Evolutionary conservation across 352 stramenopile species (phyloP).

Genomic region (Pythium insidiosum): DNA sequence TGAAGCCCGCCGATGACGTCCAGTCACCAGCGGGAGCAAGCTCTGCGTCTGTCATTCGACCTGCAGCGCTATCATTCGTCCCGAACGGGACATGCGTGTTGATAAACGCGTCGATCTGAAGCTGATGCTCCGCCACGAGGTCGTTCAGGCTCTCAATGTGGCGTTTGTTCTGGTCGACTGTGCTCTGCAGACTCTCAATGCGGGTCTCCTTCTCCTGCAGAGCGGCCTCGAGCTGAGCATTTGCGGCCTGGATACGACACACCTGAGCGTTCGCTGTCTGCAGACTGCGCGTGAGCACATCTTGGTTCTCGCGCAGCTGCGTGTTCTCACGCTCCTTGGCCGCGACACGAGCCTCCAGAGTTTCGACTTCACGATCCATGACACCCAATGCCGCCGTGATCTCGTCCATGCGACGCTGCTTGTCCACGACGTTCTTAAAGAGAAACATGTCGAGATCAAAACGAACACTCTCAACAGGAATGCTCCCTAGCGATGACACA

Average conservation of each 20-base stretch:
- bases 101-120: constrained; percentile 42
- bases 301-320: constrained; percentile 47
- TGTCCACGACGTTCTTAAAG: constrained; percentile 62
- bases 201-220: constrained; percentile 51
- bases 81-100: too few species aligned
- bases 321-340: constrained; percentile 46
- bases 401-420: constrained; percentile 59
- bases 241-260: constrained; percentile 46
- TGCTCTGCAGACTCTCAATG: constrained; percentile 44
- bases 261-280: constrained; percentile 44
- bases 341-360: constrained; percentile 40
- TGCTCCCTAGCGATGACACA: neutral
- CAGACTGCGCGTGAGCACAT: constrained; percentile 33
- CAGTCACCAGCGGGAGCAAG: too few species aligned
- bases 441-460: constrained; percentile 70
- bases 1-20: too few species aligned
- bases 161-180: constrained; percentile 57
- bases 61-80: too few species aligned
- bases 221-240: constrained; percentile 32
- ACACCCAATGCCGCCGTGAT: constrained; percentile 47
- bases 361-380: constrained; percentile 63
- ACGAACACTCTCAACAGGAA: constrained; percentile 21
- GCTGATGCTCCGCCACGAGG: constrained; percentile 40
- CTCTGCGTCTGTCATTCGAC: too few species aligned
- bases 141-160: constrained; percentile 58